phyloP scores from a whole-genome alignment of 176 grass and related monocot species.

The Cenchrus americanus region DNA sequence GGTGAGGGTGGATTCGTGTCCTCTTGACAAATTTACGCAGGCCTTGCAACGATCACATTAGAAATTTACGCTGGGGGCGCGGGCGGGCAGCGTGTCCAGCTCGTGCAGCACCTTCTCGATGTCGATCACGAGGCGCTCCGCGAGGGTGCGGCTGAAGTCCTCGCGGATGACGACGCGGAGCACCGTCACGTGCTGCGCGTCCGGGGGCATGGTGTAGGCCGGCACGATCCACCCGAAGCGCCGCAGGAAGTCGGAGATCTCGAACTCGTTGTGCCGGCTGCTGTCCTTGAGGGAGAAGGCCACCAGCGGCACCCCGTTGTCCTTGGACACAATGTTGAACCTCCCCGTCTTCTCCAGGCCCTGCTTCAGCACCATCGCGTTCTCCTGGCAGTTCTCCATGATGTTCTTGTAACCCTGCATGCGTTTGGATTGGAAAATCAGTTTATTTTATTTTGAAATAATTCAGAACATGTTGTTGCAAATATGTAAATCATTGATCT shows the following conservation, averaged over 20 bases:
- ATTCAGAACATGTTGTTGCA: background rate
- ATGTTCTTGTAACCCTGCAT: slow-evolving; percentile 90
- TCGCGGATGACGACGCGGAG: slow-evolving; percentile 80
- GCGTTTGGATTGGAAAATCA: background rate
- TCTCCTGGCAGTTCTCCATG: slow-evolving; percentile 90
- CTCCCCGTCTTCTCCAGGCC: slow-evolving; percentile 63
- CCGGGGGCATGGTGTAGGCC: slow-evolving; percentile 88
- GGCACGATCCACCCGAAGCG: slow-evolving; percentile 95
- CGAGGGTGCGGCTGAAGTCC: slow-evolving; percentile 91
- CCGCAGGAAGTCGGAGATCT: slow-evolving; percentile 82
- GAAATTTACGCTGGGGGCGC: slow-evolving; percentile 29
- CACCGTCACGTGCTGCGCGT: slow-evolving; percentile 78
- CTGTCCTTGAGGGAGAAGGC: slow-evolving; percentile 97
- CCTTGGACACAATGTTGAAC: slow-evolving; percentile 95
- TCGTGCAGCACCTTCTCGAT: slow-evolving; percentile 80
- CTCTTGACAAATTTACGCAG: too few species aligned
- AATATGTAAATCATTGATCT: background rate
- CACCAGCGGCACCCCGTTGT: slow-evolving; percentile 82
- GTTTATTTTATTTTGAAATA: background rate
- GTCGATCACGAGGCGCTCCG: slow-evolving; percentile 79
- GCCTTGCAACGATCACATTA: too few species aligned
- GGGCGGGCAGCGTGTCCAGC: slow-evolving; percentile 55
- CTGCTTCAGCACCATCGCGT: slow-evolving; percentile 78
- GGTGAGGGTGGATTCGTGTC: too few species aligned
- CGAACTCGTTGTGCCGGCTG: slow-evolving; percentile 76